phyloP scores from a whole-genome alignment of 2,329 filamentous ascomycete species.

The Bipolaris oryzae region DNA sequence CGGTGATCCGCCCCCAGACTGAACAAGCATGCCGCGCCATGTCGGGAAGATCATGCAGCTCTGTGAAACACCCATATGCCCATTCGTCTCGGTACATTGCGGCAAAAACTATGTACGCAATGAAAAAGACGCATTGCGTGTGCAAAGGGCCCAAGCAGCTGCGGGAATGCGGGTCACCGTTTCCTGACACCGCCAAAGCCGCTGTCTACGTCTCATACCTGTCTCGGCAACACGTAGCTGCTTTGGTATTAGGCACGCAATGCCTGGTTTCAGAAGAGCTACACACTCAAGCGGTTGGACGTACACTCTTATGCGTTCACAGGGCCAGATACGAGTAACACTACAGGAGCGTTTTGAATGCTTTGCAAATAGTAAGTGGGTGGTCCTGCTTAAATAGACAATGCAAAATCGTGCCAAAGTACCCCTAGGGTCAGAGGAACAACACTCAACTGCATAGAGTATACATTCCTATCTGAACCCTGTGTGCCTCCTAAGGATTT shows the following conservation, averaged over 20 bases:
- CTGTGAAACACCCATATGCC: not conserved
- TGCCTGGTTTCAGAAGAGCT: not conserved
- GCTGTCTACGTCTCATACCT: conserved; percentile 15
- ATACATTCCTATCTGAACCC: too few relatives aligned
- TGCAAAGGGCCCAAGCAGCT: not conserved
- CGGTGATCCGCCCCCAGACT: conserved; percentile 5
- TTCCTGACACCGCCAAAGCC: conserved; percentile 14
- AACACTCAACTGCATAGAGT: too few relatives aligned
- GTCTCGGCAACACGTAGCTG: conserved; percentile 9
- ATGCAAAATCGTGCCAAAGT: not conserved
- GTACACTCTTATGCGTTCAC: not conserved
- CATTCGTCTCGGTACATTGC: not conserved
- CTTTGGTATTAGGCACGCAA: not conserved
- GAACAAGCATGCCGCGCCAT: conserved; percentile 1
- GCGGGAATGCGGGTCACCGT: conserved; percentile 13
- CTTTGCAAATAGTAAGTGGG: not conserved
- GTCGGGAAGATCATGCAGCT: not conserved
- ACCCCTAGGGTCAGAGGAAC: too few relatives aligned
- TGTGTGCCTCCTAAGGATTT: too few relatives aligned
- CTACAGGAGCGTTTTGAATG: too few relatives aligned
- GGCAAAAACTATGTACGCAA: not conserved
- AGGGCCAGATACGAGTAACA: not conserved
- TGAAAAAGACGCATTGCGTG: not conserved
- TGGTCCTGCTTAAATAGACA: not conserved
- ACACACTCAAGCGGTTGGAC: too few relatives aligned